These are phyloP conservation scores for Ogataea degrootiae DNA, from an alignment of 805 yeast species.

Conservation along the genomic window DNA sequence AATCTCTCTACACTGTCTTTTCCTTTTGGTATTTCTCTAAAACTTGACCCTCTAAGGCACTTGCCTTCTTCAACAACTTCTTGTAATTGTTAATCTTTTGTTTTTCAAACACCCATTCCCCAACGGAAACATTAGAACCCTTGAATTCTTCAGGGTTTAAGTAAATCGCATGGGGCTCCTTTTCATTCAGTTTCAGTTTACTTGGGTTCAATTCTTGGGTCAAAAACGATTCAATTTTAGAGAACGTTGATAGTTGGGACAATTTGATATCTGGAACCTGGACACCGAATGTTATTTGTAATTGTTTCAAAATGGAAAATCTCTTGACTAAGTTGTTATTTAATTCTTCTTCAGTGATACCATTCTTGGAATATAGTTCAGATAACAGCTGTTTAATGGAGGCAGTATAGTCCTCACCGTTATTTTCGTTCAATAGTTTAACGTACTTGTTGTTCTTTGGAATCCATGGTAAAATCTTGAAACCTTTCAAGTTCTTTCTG, in stretches of 20 bases:
- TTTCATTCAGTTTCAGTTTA: slow-evolving; percentile 46
- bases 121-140: slow-evolving; percentile 54
- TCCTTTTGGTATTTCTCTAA: slow-evolving; percentile 14
- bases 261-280: slow-evolving; percentile 50
- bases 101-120: slow-evolving; percentile 42
- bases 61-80: slow-evolving; percentile 37
- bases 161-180: slow-evolving; percentile 68
- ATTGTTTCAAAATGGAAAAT: slow-evolving; percentile 43
- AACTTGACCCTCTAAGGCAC: slow-evolving; percentile 20
- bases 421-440: slow-evolving; percentile 1
- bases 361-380: no score
- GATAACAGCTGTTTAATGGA: slow-evolving; percentile 15
- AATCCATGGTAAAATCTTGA: slow-evolving; percentile 28
- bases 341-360: not conserved
- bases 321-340: slow-evolving; percentile 43
- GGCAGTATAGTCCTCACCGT: slow-evolving; percentile 6
- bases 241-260: slow-evolving; percentile 36
- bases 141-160: slow-evolving; percentile 50
- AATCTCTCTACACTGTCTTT: slow-evolving; percentile 1
- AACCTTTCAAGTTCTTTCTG: slow-evolving; percentile 25
- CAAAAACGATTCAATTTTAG: slow-evolving; percentile 36
- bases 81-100: slow-evolving; percentile 42
- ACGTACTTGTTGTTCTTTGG: slow-evolving; percentile 20
- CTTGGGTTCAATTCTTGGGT: slow-evolving; percentile 32
- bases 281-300: slow-evolving; percentile 46